Evolutionary conservation across 2,329 filamentous ascomycete genomes (phyloP).

Genomic region (Huntiella abstrusa): DNA sequence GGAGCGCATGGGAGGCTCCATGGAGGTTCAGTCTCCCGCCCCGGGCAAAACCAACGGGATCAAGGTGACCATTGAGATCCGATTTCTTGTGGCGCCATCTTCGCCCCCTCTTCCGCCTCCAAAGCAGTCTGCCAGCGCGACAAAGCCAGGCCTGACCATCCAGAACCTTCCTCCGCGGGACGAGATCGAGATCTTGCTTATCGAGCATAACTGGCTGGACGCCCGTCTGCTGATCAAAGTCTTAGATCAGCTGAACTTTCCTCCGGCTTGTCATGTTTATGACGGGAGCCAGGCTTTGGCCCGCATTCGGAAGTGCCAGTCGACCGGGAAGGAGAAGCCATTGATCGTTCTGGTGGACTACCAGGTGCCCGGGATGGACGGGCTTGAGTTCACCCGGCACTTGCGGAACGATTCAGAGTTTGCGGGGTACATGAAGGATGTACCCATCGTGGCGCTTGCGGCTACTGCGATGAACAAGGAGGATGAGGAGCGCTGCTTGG

Average conservation of each 20-base stretch:
- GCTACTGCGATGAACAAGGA: conserved; percentile 55
- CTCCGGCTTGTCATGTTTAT: conserved; percentile 24
- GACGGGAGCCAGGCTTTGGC: conserved; percentile 68
- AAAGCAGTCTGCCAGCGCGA: not conserved
- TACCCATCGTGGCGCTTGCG: conserved; percentile 68
- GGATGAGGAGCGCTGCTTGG: conserved; percentile 53
- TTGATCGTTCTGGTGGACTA: conserved; percentile 67
- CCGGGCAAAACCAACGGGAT: conserved; percentile 41
- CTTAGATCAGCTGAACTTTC: conserved; percentile 13
- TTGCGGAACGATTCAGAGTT: conserved; percentile 5
- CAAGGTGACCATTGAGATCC: conserved; percentile 57
- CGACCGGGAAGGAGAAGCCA: conserved; percentile 35
- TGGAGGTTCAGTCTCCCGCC: conserved; percentile 43
- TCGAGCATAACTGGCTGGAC: conserved; percentile 46
- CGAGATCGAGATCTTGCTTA: conserved; percentile 51
- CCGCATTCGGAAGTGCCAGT: conserved; percentile 40
- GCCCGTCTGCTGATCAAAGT: conserved; percentile 13
- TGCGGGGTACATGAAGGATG: conserved; percentile 30
- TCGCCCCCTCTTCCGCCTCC: too few species aligned
- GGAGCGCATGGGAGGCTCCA: conserved; percentile 61
- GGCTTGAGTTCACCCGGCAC: conserved; percentile 57
- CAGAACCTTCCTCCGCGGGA: conserved; percentile 22
- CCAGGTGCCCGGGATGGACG: conserved; percentile 59
- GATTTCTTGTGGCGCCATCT: conserved; percentile 27
- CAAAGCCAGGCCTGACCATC: not conserved